Base-by-base conservation (phyloP, 768 basidiomycete species). In the Inosperma sp. region DNA sequence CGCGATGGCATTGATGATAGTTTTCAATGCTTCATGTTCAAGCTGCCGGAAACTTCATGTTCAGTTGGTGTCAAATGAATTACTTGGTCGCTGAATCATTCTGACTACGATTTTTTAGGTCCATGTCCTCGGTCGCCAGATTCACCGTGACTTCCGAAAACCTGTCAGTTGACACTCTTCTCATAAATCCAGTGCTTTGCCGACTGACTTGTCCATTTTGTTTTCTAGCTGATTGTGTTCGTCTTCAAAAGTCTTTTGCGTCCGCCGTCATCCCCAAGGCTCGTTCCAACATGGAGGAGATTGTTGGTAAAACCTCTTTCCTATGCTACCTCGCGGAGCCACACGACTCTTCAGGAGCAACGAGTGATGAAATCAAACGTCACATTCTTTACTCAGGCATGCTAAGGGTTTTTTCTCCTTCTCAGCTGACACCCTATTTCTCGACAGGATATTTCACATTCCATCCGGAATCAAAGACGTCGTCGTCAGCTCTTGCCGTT, bases 101-200 rank as follows among this genome's bases (percentile, higher is more conserved):
- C 50, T 52, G 16, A 31, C 35, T 16, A 53, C 9, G 51, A 47
- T 45, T 27, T 30, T 25, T 56, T 58, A 86, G 84, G 96, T 93
- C 90, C 94, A 95, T 64, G 91, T 95, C 53, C 86, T 98, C 42
- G 90, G 94, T 68, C 87, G 95, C 54, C 95, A 97, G 70, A 90
- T 89, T 63, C 88, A 93, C 69, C 91, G 96, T 59, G 96, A 97
- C 66, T 98, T 93, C 88, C 85, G 95, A 62, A 98, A 97, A 74
- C 95, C 95, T 37, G 86, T 90, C 62, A 48, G 80, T 64, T 6
- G 12, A 7, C 8, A 27, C 7, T 21, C n/a, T 43, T 22, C 16
- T n/a, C n/a, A n/a, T n/a, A n/a, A n/a, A 30, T 3, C 23, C 14
- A 12, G 14, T 37, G 16, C 3, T 22, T 7, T 19, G 16, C 12